Conservation (phyloP, 768 basidiomycete genomes). For the Megacollybia marginata region DNA sequence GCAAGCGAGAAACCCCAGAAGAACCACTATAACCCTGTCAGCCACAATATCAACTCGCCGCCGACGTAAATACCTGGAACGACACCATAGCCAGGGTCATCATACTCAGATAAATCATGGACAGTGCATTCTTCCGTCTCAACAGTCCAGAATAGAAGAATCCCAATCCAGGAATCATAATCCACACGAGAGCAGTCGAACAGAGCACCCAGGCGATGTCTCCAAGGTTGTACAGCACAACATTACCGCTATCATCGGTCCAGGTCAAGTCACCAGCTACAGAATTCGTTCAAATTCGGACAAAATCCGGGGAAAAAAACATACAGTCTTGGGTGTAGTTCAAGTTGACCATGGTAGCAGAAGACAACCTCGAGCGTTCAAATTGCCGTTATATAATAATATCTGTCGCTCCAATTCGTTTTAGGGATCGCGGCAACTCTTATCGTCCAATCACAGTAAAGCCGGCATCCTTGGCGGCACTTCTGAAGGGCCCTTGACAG, state of each 20-base stretch:
- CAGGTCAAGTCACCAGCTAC: conserved; percentile 30
- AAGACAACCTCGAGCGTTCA: too few species aligned
- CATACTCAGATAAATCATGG: conserved; percentile 81
- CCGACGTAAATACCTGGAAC: conserved; percentile 58
- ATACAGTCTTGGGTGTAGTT: conserved; percentile 7
- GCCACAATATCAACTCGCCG: background rate
- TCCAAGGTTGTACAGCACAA: conserved; percentile 36
- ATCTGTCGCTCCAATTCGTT: too few species aligned
- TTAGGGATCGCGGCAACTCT: too few species aligned
- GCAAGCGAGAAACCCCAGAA: conserved; percentile 96
- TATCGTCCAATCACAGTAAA: too few species aligned
- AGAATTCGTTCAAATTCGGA: conserved; percentile 1
- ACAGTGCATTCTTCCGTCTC: conserved; percentile 87
- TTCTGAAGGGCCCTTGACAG: too few species aligned
- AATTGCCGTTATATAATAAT: too few species aligned
- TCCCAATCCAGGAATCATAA: conserved; percentile 83
- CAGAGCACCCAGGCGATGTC: conserved; percentile 54
- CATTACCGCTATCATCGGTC: conserved; percentile 21
- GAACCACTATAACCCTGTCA: conserved; percentile 60
- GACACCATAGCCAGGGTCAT: conserved; percentile 71
- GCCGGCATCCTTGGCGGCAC: too few species aligned
- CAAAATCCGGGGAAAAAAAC: conserved; percentile 3
- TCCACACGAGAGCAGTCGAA: conserved; percentile 74
- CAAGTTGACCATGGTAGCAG: conserved; percentile 8
- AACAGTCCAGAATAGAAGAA: conserved; percentile 90